Conservation (phyloP, 495 filamentous ascomycete genomes). For the Physcia stellaris region DNA sequence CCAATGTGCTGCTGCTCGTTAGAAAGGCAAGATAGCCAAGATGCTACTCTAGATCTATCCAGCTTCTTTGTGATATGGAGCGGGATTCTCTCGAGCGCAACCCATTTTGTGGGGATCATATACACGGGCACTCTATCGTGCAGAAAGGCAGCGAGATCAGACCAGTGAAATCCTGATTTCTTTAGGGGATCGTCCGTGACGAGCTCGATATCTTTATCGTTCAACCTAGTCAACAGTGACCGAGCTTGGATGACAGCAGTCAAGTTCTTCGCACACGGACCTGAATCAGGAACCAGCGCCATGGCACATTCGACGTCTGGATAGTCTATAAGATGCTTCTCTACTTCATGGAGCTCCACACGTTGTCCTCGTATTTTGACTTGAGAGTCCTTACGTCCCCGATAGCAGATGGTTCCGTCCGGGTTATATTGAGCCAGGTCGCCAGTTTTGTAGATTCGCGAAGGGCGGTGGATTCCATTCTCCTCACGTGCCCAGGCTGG, state of each 20-base stretch:
- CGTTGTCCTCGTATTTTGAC: constrained; percentile 10
- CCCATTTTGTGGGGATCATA: constrained; percentile 28
- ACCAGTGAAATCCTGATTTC: neutral
- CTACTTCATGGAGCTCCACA: constrained; percentile 8
- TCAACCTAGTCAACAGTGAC: neutral
- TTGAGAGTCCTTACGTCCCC: constrained; percentile 20
- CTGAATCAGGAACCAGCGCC: neutral
- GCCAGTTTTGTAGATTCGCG: constrained; percentile 21
- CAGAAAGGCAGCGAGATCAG: neutral
- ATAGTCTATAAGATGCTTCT: constrained; percentile 2
- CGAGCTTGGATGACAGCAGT: neutral
- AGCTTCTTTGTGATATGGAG: constrained; percentile 27
- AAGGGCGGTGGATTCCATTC: constrained; percentile 2
- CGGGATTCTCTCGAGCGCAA: constrained; percentile 26
- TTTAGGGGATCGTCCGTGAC: neutral
- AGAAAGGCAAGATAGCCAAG: constrained; percentile 10
- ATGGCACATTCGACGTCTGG: neutral
- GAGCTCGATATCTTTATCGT: neutral
- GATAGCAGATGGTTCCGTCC: constrained; percentile 20
- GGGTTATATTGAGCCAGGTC: constrained; percentile 22
- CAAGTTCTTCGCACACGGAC: neutral
- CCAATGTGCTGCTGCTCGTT: constrained; percentile 7
- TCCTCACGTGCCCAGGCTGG: constrained; percentile 7
- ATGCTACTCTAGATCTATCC: constrained; percentile 16
- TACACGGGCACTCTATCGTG: constrained; percentile 19